Evolutionary conservation across 257 asterid species (phyloP).

Genomic region (Solanum tarijense): DNA sequence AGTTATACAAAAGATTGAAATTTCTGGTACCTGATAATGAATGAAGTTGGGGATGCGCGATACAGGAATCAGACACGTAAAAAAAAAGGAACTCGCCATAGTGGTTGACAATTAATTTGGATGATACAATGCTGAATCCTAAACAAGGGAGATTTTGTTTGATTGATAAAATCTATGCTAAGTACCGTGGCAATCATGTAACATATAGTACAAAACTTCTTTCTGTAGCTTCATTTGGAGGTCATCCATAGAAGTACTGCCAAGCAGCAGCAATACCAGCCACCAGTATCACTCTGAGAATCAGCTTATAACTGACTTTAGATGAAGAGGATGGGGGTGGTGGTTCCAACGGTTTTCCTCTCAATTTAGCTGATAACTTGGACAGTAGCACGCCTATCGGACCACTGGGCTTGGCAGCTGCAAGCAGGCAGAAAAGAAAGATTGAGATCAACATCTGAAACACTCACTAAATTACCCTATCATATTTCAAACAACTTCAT

Average conservation of each 20-base stretch:
- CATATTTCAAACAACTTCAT: neutral
- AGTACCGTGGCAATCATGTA: neutral
- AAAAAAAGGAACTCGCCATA: neutral
- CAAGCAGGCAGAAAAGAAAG: neutral
- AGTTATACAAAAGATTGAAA: neutral
- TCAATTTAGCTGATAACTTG: constrained; percentile 46
- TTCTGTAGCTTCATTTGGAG: constrained; percentile 3
- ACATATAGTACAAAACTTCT: constrained; percentile 1
- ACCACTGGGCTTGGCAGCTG: constrained; percentile 40
- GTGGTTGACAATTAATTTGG: neutral
- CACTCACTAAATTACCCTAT: neutral
- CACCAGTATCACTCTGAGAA: constrained; percentile 45
- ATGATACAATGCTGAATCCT: neutral
- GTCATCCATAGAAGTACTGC: constrained; percentile 58
- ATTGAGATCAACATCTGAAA: neutral
- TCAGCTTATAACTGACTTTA: constrained; percentile 36
- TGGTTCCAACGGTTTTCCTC: constrained; percentile 47
- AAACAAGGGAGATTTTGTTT: neutral
- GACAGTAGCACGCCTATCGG: constrained; percentile 40
- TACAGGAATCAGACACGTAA: neutral
- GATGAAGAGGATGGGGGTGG: constrained; percentile 28
- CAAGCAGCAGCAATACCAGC: constrained; percentile 65
- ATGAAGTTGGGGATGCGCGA: neutral
- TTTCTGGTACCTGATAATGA: neutral
- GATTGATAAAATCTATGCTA: neutral